Evolutionary conservation across 768 basidiomycete species (phyloP).

Genomic region (Lyophyllum semitale): DNA sequence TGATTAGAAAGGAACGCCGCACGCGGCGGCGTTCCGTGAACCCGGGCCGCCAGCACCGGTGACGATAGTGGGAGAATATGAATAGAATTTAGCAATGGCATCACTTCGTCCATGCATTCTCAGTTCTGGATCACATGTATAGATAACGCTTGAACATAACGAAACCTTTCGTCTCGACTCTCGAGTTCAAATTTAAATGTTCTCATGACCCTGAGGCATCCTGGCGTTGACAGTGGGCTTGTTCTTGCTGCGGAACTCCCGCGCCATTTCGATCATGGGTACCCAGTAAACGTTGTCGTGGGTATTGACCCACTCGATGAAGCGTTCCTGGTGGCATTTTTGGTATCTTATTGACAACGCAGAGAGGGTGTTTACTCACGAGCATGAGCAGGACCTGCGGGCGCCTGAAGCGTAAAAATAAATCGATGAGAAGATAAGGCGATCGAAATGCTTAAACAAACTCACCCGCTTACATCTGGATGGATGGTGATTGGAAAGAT

Average conservation of each 20-base stretch:
- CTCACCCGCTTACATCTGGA: conserved; percentile 68
- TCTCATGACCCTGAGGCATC: conserved; percentile 53
- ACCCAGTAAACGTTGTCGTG: conserved; percentile 74
- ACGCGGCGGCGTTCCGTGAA: not conserved
- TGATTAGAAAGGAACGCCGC: not conserved
- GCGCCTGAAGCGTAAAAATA: conserved; percentile 35
- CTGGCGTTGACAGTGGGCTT: conserved; percentile 47
- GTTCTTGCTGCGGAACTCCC: conserved; percentile 58
- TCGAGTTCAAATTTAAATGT: not conserved
- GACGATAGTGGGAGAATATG: not conserved
- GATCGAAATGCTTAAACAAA: conserved; percentile 26
- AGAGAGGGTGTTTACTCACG: conserved; percentile 28
- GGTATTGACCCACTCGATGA: conserved; percentile 74
- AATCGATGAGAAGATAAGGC: not conserved
- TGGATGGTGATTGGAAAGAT: conserved; percentile 81
- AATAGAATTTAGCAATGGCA: not conserved
- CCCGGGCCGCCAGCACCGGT: not conserved
- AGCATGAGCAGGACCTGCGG: conserved; percentile 78
- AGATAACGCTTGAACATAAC: not conserved
- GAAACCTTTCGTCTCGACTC: not conserved
- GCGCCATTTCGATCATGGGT: conserved; percentile 67
- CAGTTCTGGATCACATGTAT: not conserved
- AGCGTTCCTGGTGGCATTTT: conserved; percentile 50
- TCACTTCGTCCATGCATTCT: not conserved
- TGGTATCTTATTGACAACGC: not conserved